Conservation (phyloP, 2,329 filamentous ascomycete species). For the Lithohypha guttulata region DNA sequence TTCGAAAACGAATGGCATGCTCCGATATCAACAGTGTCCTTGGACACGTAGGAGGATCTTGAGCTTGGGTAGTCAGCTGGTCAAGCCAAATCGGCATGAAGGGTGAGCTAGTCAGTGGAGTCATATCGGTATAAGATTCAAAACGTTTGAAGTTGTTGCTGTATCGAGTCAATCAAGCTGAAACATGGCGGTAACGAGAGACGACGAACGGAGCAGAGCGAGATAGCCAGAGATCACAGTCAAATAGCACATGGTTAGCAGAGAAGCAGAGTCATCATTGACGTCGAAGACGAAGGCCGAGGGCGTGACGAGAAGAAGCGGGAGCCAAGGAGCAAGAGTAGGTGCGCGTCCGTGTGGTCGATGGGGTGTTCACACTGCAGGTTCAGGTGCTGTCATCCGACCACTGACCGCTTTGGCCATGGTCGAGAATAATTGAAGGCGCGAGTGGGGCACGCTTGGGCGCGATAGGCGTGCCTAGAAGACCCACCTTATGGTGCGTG, state of each 20-base stretch:
- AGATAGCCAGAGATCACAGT: background rate
- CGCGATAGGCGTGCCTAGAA: too few species aligned
- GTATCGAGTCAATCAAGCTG: background rate
- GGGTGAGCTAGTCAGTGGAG: slow-evolving; percentile 6
- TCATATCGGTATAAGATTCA: slow-evolving; percentile 4
- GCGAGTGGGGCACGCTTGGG: too few species aligned
- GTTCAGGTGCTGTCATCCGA: slow-evolving; percentile 9
- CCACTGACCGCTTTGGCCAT: slow-evolving; percentile 7
- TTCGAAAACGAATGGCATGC: slow-evolving; percentile 20
- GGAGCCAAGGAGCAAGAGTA: background rate
- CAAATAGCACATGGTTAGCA: background rate
- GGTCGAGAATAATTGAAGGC: background rate
- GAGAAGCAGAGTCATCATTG: slow-evolving; percentile 9
- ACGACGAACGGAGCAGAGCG: background rate
- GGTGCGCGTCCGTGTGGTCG: too few species aligned
- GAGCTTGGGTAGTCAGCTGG: background rate
- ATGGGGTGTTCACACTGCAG: background rate
- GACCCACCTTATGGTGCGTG: background rate
- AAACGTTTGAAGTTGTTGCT: background rate
- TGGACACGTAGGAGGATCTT: background rate
- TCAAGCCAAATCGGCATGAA: background rate
- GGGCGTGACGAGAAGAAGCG: slow-evolving; percentile 1
- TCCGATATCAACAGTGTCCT: slow-evolving; percentile 6
- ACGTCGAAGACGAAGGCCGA: slow-evolving; percentile 8
- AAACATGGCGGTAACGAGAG: background rate